A percentile compares a stretch with the other conserved stretches of the same genome.
These are phyloP conservation scores for Trifolium fragiferum DNA, from an alignment of 306 rosid genomes.

Conservation along the genomic window DNA sequence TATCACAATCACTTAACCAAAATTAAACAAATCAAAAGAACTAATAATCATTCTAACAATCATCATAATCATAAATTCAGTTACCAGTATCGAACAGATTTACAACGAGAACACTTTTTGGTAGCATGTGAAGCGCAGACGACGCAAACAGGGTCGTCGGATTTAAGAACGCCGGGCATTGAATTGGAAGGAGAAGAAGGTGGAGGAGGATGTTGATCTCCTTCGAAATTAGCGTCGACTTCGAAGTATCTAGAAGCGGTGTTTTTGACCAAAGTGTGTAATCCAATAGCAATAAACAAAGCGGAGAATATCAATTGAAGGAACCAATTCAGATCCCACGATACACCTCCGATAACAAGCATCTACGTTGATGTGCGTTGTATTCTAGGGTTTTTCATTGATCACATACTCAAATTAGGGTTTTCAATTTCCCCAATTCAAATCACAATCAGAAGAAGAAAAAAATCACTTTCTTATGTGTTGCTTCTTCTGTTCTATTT, in stretches of 20 bases:
- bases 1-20: neutral
- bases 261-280: slow-evolving; percentile 67
- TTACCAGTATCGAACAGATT: slow-evolving; percentile 82
- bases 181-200: slow-evolving; percentile 41
- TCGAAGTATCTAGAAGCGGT: slow-evolving; percentile 91
- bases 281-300: slow-evolving; percentile 57
- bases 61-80: neutral
- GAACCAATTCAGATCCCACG: slow-evolving; percentile 92
- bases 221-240: slow-evolving; percentile 84
- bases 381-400: slow-evolving; percentile 46
- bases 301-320: slow-evolving; percentile 59
- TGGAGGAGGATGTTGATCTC: slow-evolving; percentile 40
- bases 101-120: slow-evolving; percentile 86
- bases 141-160: slow-evolving; percentile 52
- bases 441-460: neutral
- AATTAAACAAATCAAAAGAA: slow-evolving; percentile 2
- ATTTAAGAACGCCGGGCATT: slow-evolving; percentile 62
- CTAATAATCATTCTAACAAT: neutral
- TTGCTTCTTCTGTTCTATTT: neutral
- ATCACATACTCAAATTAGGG: slow-evolving; percentile 32
- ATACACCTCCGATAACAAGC: slow-evolving; percentile 79
- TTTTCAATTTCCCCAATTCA: slow-evolving; percentile 19
- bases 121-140: slow-evolving; percentile 58
- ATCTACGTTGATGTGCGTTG: slow-evolving; percentile 60
- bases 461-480: neutral